phyloP scores from a whole-genome alignment of 164 flowering plant genomes.

The Cinnamomum chago region DNA sequence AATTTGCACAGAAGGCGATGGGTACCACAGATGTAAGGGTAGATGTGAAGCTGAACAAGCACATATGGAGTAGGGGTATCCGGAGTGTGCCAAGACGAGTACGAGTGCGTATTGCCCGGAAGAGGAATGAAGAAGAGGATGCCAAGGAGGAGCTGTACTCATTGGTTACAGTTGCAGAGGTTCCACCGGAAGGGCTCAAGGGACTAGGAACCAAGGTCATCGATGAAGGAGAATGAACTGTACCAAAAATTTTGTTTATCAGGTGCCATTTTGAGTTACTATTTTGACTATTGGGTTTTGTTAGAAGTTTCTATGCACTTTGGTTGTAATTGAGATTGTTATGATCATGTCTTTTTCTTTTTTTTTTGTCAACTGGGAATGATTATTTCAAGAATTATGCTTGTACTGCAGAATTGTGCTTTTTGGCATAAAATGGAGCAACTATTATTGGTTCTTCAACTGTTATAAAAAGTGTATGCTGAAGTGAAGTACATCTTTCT shows the following conservation, averaged over 20 bases:
- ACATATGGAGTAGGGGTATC: constrained; percentile 19
- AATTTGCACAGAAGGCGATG: constrained; percentile 19
- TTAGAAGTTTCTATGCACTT: neutral
- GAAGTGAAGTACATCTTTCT: too few relatives aligned
- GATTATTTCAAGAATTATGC: neutral
- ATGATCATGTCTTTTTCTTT: neutral
- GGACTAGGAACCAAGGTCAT: constrained; percentile 19
- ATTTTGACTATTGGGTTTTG: too few relatives aligned
- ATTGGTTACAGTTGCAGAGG: constrained; percentile 17
- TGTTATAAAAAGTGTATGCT: too few relatives aligned
- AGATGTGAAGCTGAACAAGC: constrained; percentile 21
- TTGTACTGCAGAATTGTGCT: neutral
- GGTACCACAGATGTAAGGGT: constrained; percentile 22
- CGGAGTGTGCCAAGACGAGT: constrained; percentile 15
- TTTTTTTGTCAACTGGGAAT: neutral
- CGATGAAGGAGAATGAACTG: constrained; percentile 14
- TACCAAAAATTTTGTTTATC: neutral
- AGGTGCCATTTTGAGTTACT: too few relatives aligned
- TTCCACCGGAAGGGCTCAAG: constrained; percentile 17
- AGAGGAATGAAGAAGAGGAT: constrained; percentile 24
- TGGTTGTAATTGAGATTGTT: neutral
- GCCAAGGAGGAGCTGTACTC: constrained; percentile 22
- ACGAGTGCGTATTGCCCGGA: constrained; percentile 20
- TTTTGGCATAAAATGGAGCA: too few relatives aligned
- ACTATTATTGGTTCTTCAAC: too few relatives aligned